Conservation (phyloP, 208 protist species). For the Acanthamoeba royreba region DNA sequence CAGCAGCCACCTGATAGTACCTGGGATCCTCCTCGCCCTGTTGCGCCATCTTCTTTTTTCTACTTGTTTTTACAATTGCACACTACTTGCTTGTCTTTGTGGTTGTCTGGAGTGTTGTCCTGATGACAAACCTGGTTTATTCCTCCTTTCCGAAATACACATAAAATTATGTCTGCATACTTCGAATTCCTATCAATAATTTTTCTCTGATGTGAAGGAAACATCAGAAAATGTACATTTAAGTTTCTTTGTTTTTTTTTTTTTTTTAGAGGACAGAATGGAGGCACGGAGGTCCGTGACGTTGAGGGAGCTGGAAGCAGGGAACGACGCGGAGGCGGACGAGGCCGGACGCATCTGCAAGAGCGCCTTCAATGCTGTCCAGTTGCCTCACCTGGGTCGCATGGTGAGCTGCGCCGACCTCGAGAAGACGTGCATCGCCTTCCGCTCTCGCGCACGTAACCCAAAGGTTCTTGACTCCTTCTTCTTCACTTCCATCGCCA, state of each 20-base stretch:
- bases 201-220: too few relatives aligned
- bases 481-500: neutral
- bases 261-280: too few relatives aligned
- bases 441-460: neutral
- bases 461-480: neutral
- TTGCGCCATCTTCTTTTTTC: neutral
- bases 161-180: too few relatives aligned
- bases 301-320: too few relatives aligned
- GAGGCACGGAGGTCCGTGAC: too few relatives aligned
- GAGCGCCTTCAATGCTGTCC: neutral
- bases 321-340: neutral
- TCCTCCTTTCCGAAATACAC: too few relatives aligned
- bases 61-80: neutral
- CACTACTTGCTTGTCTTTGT: too few relatives aligned
- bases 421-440: neutral
- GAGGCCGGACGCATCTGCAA: neutral
- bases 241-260: too few relatives aligned
- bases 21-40: neutral
- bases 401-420: neutral
- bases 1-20: conserved; percentile 6
- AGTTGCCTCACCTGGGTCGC: neutral
- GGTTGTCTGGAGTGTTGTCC: too few relatives aligned
- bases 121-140: too few relatives aligned
- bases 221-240: too few relatives aligned
- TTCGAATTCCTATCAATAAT: too few relatives aligned